A percentile compares a stretch with the other conserved stretches of the same genome.
These are phyloP conservation scores for Polyplosphaeria fusca DNA, from an alignment of 495 filamentous ascomycete genomes.

Conservation along the genomic window DNA sequence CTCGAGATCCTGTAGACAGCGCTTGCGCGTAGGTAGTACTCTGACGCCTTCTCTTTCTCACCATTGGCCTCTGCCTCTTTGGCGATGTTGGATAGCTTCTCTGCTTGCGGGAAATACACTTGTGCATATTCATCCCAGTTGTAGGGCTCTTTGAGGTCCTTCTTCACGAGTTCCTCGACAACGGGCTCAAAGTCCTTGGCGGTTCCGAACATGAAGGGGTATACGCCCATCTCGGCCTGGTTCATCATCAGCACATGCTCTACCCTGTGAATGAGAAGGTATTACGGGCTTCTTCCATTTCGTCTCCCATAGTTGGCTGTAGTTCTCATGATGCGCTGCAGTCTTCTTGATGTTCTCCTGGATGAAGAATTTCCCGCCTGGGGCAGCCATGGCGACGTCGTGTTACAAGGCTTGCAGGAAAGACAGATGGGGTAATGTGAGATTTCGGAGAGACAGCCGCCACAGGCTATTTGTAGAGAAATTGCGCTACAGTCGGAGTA, in stretches of 20 bases:
- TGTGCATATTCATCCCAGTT: constrained; percentile 60
- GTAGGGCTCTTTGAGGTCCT: constrained; percentile 61
- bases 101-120: constrained; percentile 58
- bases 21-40: constrained; percentile 55
- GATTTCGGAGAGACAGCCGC: too few species aligned
- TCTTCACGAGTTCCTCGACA: constrained; percentile 59
- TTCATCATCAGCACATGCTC: not conserved
- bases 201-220: constrained; percentile 74
- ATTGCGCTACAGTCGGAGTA: too few species aligned
- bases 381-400: constrained; percentile 36
- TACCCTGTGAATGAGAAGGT: not conserved
- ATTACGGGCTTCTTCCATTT: constrained; percentile 73
- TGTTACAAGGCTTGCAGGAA: too few species aligned
- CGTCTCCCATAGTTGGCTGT: constrained; percentile 72
- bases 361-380: constrained; percentile 38
- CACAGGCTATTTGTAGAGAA: too few species aligned
- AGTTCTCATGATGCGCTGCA: constrained; percentile 62
- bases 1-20: constrained; percentile 71
- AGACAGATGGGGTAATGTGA: too few species aligned
- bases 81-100: constrained; percentile 51
- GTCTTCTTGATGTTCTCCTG: constrained; percentile 45
- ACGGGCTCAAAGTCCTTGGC: constrained; percentile 72
- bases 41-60: constrained; percentile 51
- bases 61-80: constrained; percentile 46
- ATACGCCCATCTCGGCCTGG: constrained; percentile 62